Percentiles rank a stretch among this genome's conserved stretches.
These are phyloP conservation scores for Trichocomaceae sp. DNA, from an alignment of 2,329 filamentous ascomycete species.

Conservation along the genomic window DNA sequence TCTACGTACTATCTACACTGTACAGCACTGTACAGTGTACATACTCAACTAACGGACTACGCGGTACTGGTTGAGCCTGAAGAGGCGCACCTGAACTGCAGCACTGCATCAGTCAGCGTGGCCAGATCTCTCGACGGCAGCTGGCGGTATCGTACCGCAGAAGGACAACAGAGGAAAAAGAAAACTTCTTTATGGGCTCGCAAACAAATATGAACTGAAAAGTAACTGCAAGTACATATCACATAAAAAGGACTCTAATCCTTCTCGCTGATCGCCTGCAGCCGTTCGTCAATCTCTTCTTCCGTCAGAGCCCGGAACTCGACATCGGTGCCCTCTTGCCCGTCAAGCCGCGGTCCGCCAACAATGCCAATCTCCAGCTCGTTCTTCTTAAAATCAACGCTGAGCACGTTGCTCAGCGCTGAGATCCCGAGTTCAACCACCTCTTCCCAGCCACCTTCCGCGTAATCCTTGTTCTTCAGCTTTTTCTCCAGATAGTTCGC, in stretches of 20 bases:
- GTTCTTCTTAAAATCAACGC: conserved; percentile 99
- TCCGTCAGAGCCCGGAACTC: conserved; percentile 85
- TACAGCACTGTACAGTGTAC: too few species aligned
- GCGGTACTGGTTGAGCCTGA: too few species aligned
- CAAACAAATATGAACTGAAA: too few species aligned
- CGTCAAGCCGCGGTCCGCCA: conserved; percentile 75
- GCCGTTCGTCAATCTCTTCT: conserved; percentile 95
- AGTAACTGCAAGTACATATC: too few species aligned
- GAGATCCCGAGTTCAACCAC: conserved; percentile 96
- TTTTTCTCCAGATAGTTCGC: conserved; percentile 99
- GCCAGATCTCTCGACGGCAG: not conserved
- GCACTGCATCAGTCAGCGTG: not conserved
- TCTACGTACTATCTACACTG: too few species aligned
- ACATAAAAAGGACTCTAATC: conserved; percentile 53
- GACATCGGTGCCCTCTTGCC: conserved; percentile 71
- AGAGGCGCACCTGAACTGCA: conserved; percentile 11
- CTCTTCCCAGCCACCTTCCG: conserved; percentile 90
- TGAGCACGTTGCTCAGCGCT: conserved; percentile 89
- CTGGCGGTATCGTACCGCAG: not conserved
- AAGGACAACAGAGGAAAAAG: not conserved
- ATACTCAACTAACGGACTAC: too few species aligned
- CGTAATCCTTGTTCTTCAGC: conserved; percentile 96
- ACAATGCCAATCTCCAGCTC: conserved; percentile 98
- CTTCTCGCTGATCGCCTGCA: conserved; percentile 98
- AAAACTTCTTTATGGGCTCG: not conserved